Base-by-base conservation (phyloP, 2,329 filamentous ascomycete species). In the Botrytis elliptica region DNA sequence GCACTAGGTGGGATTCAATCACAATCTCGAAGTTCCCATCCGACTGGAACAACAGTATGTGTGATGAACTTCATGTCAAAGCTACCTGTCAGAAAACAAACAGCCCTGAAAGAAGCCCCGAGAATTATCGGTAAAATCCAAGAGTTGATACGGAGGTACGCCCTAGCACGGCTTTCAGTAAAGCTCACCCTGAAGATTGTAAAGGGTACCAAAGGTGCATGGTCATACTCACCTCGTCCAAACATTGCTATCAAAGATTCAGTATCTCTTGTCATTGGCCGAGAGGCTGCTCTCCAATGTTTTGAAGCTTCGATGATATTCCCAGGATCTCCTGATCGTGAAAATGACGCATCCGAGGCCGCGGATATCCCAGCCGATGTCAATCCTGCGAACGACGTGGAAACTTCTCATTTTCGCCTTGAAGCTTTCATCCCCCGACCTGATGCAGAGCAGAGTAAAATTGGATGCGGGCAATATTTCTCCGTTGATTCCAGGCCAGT, bases 401-500 rank as follows among this genome's bases (percentile, higher is more conserved):
- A 18, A 18, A 40, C 63, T 44, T 44, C 40, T 57, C 12, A 18
- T 44, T 88, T 88, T 70, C 78, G 82, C 0, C 81, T 93, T 16
- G 84, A 89, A 70, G 89, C 88, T 1, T 86, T 90, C 69, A 78
- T 94, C 0, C 89, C 91, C 0, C 86, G 81, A 46, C 82, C 84
- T 5, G 83, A 84, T 72, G 86, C 87, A 29, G 82, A 86, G 46
- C 65, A 77, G 3, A 78, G 81, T 2, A 85, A 82, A n/a, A 76
- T 88, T 49, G 83, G 84, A 64, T 86, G 84, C n/a, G 85, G 87
- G 0, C 82, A 86, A 7, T 94, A 90, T 79, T 82, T 94, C 46
- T 92, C 91, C 0, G 85, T 95, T 36, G 91, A 95, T 79, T 85
- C 85, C 22, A 86, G 92, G 29, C 92, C 92, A 5, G 83, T 95